These are phyloP conservation scores for Nepenthes alata DNA, from an alignment of 179 eudicot genomes.

Conservation along the genomic window DNA sequence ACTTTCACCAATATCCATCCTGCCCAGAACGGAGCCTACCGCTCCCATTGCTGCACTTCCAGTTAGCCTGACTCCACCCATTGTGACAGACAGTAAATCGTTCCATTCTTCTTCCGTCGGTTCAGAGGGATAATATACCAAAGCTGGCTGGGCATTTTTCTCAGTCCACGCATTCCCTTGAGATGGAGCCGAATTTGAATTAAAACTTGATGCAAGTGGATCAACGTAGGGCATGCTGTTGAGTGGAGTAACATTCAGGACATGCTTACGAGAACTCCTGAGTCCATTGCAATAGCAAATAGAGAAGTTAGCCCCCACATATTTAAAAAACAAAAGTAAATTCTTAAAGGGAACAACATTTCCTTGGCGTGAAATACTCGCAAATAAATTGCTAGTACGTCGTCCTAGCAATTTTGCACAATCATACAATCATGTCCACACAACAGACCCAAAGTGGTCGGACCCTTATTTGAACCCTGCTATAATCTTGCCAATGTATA, in stretches of 20 bases:
- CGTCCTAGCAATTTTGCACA: no score
- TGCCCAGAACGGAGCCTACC: slow-evolving; percentile 43
- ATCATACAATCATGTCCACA: no score
- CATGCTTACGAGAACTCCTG: slow-evolving; percentile 21
- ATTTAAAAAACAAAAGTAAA: no score
- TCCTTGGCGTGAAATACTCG: no score
- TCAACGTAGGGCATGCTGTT: slow-evolving; percentile 42
- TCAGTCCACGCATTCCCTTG: slow-evolving; percentile 9
- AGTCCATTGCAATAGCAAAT: background rate
- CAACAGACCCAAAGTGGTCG: no score
- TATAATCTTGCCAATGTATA: no score
- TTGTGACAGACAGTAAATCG: slow-evolving; percentile 26
- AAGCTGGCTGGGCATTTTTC: slow-evolving; percentile 26
- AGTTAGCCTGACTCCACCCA: slow-evolving; percentile 29
- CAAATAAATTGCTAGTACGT: no score
- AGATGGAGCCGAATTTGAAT: slow-evolving; percentile 2
- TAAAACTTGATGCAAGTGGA: slow-evolving; percentile 12
- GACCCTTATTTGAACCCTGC: no score
- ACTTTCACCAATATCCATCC: slow-evolving; percentile 45
- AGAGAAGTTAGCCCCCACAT: background rate
- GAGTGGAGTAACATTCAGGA: slow-evolving; percentile 37
- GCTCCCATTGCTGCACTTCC: slow-evolving; percentile 56
- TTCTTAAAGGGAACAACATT: no score
- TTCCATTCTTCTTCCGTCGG: slow-evolving; percentile 32
- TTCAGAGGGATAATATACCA: slow-evolving; percentile 33